A percentile compares a stretch with the other conserved stretches of the same genome.
These are phyloP conservation scores for Xanthoconium stramineum DNA, from an alignment of 768 basidiomycete genomes.

Conservation along the genomic window DNA sequence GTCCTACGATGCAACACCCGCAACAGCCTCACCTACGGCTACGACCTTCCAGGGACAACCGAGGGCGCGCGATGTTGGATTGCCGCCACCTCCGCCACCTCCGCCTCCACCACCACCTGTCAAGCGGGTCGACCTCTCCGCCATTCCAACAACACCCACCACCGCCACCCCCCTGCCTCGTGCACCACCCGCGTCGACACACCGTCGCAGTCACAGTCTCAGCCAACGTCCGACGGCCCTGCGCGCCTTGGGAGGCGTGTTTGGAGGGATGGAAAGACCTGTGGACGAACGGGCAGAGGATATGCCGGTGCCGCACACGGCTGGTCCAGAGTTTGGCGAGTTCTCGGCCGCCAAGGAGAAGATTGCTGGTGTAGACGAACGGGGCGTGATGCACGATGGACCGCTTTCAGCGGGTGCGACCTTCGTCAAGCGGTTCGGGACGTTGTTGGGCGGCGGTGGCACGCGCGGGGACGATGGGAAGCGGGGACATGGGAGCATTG, in stretches of 20 bases:
- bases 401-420: constrained; percentile 60
- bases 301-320: constrained; percentile 52
- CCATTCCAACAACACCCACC: constrained; percentile 26
- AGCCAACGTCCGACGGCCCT: constrained; percentile 62
- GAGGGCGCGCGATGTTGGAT: constrained; percentile 62
- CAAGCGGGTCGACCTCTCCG: constrained; percentile 31
- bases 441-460: constrained; percentile 45
- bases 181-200: constrained; percentile 74
- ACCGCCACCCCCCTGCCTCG: constrained; percentile 45
- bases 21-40: constrained; percentile 54
- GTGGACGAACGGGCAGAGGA: constrained; percentile 44
- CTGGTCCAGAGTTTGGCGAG: constrained; percentile 58
- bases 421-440: constrained; percentile 76
- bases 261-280: constrained; percentile 40
- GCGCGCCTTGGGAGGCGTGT: constrained; percentile 59
- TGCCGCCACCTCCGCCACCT: constrained; percentile 35
- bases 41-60: constrained; percentile 59
- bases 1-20: constrained; percentile 64
- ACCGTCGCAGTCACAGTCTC: constrained; percentile 80
- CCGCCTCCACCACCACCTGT: constrained; percentile 24
- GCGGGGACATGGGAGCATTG: constrained; percentile 34
- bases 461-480: constrained; percentile 44
- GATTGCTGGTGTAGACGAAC: constrained; percentile 24
- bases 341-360: constrained; percentile 45
- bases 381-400: constrained; percentile 20